A percentile compares a stretch with the other conserved stretches of the same genome.
Conservation (phyloP, 768 basidiomycete genomes). For the Termitomyces sp. region DNA sequence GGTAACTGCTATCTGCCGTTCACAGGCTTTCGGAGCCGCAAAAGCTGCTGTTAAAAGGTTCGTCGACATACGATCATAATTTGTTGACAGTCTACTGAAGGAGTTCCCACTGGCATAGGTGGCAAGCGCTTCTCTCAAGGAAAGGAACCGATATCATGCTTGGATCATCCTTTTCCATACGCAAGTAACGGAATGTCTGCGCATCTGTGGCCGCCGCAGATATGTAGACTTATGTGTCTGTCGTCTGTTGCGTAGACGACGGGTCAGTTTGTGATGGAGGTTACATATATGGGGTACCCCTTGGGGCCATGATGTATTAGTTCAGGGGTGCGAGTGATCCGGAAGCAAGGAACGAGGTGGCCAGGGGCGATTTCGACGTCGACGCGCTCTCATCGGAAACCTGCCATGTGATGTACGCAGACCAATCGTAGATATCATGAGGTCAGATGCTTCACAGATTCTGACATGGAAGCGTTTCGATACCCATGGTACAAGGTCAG, state of each 20-base stretch:
- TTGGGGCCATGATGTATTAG: background rate
- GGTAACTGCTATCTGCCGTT: background rate
- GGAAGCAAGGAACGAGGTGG: conserved; percentile 4
- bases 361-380: conserved; percentile 5
- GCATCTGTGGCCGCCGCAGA: background rate
- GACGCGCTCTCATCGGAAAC: conserved; percentile 12
- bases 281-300: background rate
- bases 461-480: conserved; percentile 7
- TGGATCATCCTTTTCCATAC: background rate
- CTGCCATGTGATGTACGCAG: conserved; percentile 4
- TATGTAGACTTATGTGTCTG: background rate
- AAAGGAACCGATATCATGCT: background rate
- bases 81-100: background rate
- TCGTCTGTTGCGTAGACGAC: background rate
- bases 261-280: background rate
- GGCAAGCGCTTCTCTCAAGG: background rate
- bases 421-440: background rate
- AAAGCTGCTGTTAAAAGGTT: background rate
- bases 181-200: no score
- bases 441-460: conserved; percentile 3
- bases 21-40: conserved; percentile 7
- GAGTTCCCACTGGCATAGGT: background rate
- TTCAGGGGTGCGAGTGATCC: conserved; percentile 4
- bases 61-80: background rate
- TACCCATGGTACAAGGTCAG: background rate